A percentile compares a stretch with the other conserved stretches of the same genome.
Evolutionary conservation across 208 protist genomes (phyloP).

Genomic region (Acanthamoeba triangularis): DNA sequence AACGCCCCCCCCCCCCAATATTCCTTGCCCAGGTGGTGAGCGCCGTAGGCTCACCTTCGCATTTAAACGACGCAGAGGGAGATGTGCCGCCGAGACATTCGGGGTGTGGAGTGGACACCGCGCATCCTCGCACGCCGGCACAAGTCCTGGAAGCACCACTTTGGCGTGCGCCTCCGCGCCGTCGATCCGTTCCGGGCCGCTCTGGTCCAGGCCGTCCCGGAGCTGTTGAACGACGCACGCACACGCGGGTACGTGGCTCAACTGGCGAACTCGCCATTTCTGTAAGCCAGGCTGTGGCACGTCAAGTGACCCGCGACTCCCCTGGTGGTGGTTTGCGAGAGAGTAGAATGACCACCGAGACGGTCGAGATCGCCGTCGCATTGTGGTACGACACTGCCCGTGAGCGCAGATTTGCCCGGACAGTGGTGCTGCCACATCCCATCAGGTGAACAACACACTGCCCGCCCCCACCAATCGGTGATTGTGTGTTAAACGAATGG

Average conservation of each 20-base stretch:
- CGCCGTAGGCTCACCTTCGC: not conserved
- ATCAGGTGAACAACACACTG: too few species aligned
- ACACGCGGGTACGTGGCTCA: not conserved
- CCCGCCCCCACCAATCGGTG: too few species aligned
- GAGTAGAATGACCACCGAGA: too few species aligned
- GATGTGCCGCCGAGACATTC: not conserved
- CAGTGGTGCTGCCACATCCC: too few species aligned
- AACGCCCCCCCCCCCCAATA: not conserved
- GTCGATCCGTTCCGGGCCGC: not conserved
- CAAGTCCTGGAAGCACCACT: constrained; percentile 44
- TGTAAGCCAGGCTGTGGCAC: too few species aligned
- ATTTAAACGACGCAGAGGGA: not conserved
- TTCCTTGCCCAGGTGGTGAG: too few species aligned
- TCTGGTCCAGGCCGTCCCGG: not conserved
- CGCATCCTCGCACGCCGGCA: not conserved
- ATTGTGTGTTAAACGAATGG: too few species aligned
- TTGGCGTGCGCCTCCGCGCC: not conserved
- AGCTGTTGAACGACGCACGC: not conserved
- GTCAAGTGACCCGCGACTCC: too few species aligned
- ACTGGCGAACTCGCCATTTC: not conserved
- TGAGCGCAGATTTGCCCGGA: too few species aligned
- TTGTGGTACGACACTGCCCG: too few species aligned
- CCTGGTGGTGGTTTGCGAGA: too few species aligned
- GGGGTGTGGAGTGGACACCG: not conserved
- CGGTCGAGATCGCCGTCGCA: too few species aligned